phyloP scores from a whole-genome alignment of 805 yeast genomes.

The Wickerhamomyces kurtzmanii region DNA sequence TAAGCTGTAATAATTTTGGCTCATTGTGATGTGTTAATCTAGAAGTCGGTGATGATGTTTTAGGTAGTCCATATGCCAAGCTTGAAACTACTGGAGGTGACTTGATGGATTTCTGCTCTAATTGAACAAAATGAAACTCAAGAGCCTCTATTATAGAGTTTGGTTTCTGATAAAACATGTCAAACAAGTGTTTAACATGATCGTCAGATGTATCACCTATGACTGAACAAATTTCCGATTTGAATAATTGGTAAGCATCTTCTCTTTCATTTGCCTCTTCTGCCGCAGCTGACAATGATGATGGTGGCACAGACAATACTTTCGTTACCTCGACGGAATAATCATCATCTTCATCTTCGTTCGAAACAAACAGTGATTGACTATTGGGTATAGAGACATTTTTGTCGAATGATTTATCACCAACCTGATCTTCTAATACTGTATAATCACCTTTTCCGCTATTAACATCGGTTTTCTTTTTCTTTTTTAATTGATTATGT shows the following conservation, averaged over 20 bases:
- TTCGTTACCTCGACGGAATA: no score
- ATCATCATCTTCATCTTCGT: slow-evolving; percentile 1
- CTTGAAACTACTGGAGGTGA: background rate
- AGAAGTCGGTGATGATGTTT: background rate
- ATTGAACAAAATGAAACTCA: slow-evolving; percentile 26
- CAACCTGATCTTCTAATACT: slow-evolving; percentile 2
- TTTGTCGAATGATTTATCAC: slow-evolving; percentile 2
- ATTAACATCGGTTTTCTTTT: slow-evolving; percentile 8
- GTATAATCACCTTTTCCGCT: background rate
- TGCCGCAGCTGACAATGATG: no score
- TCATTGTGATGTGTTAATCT: background rate
- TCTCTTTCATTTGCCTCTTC: slow-evolving; percentile 5
- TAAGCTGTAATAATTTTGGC: background rate
- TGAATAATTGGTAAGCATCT: slow-evolving; percentile 16
- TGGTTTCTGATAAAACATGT: slow-evolving; percentile 15
- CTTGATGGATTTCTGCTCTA: slow-evolving; percentile 1
- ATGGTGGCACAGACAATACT: no score
- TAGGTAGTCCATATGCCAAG: background rate
- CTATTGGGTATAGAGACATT: background rate
- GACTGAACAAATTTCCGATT: slow-evolving; percentile 22
- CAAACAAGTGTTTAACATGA: slow-evolving; percentile 14
- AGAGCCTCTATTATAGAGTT: slow-evolving; percentile 27
- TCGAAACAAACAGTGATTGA: slow-evolving; percentile 1
- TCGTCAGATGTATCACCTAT: slow-evolving; percentile 21
- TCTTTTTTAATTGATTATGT: slow-evolving; percentile 6